These are phyloP conservation scores for Fusarium sp. DNA, from an alignment of 2,329 filamentous ascomycete species.

Conservation along the genomic window DNA sequence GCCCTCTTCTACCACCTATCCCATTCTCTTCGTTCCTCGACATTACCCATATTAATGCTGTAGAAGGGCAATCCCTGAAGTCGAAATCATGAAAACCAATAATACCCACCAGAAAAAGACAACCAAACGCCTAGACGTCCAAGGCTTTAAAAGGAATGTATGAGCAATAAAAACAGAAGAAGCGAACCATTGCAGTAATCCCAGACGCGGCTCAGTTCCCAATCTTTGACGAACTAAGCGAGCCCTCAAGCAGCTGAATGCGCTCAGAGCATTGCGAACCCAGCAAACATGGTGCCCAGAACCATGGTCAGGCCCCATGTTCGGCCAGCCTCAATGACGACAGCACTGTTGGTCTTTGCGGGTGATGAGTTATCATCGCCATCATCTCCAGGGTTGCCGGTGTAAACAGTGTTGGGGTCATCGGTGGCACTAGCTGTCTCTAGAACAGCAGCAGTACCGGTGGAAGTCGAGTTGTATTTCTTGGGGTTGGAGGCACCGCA, in stretches of 20 bases:
- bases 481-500: slow-evolving; percentile 78
- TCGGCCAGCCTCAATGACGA: slow-evolving; percentile 53
- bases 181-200: slow-evolving; percentile 31
- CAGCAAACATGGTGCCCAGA: slow-evolving; percentile 56
- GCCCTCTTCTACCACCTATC: slow-evolving; percentile 21
- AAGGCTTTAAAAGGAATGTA: slow-evolving; percentile 47
- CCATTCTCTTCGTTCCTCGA: slow-evolving; percentile 7
- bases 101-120: slow-evolving; percentile 34
- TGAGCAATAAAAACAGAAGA: slow-evolving; percentile 37
- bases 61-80: slow-evolving; percentile 25
- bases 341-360: slow-evolving; percentile 45
- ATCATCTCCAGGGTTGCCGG: slow-evolving; percentile 25
- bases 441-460: slow-evolving; percentile 56
- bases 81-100: slow-evolving; percentile 34
- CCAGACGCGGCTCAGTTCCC: neutral
- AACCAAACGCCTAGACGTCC: slow-evolving; percentile 49
- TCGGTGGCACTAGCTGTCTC: slow-evolving; percentile 55
- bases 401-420: slow-evolving; percentile 55
- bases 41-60: slow-evolving; percentile 44
- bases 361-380: slow-evolving; percentile 18
- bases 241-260: neutral
- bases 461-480: slow-evolving; percentile 67
- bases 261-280: slow-evolving; percentile 57
- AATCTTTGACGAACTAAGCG: neutral
- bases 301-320: slow-evolving; percentile 57